These are phyloP conservation scores for Cyclanthera cordifolia DNA, from an alignment of 306 rosid species.

Conservation along the genomic window DNA sequence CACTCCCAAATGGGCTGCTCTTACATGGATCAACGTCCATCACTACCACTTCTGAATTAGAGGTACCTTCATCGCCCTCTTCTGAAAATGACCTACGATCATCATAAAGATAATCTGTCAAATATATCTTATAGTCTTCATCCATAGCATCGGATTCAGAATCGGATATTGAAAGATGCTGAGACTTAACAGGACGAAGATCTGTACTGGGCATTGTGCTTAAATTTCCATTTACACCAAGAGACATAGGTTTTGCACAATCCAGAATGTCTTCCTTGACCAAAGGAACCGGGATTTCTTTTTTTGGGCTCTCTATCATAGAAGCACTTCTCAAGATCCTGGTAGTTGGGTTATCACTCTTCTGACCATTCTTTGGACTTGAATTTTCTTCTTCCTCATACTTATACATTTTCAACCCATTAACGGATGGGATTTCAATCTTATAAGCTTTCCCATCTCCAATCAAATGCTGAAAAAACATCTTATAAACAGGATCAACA, in stretches of 20 bases:
- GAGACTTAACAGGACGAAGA: not conserved
- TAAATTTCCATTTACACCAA: not conserved
- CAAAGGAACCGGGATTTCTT: not conserved
- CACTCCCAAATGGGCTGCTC: slow-evolving; percentile 14
- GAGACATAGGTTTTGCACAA: not conserved
- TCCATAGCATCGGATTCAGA: slow-evolving; percentile 15
- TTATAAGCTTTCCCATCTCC: slow-evolving; percentile 24
- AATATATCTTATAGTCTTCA: slow-evolving; percentile 21
- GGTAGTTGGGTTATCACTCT: slow-evolving; percentile 3
- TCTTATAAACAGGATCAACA: slow-evolving; percentile 22
- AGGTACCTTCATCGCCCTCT: slow-evolving; percentile 15
- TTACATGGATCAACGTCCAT: slow-evolving; percentile 24
- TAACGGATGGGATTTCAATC: slow-evolving; percentile 5
- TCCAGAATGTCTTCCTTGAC: slow-evolving; percentile 3
- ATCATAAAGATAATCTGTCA: not conserved
- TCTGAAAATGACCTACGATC: slow-evolving; percentile 15
- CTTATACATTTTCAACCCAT: slow-evolving; percentile 12
- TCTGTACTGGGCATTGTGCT: not conserved
- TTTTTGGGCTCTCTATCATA: not conserved
- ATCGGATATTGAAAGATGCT: slow-evolving; percentile 1
- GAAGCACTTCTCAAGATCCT: slow-evolving; percentile 5
- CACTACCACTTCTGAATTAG: slow-evolving; percentile 29
- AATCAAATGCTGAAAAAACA: slow-evolving; percentile 24
- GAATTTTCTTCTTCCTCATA: slow-evolving; percentile 19
- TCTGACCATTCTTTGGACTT: not conserved